Evolutionary conservation across 2,329 filamentous ascomycete species (phyloP).

Genomic region (Talaromyces sp.): DNA sequence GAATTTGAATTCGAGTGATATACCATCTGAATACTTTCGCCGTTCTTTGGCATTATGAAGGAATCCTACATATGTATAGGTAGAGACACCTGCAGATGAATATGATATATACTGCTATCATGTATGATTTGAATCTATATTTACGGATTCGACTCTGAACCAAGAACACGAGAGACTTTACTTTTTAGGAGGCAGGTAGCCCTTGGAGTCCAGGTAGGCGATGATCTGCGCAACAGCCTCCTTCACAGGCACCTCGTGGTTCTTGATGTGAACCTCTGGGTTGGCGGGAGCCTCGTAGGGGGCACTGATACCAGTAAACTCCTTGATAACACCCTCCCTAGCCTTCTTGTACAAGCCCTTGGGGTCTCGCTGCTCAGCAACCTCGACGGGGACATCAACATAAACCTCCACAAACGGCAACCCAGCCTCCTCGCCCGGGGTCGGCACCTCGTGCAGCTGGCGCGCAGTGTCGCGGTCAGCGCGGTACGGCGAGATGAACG

Average conservation of each 20-base stretch:
- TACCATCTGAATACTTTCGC: neutral
- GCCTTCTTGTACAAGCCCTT: conserved; percentile 99
- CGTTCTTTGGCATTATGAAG: too few species aligned
- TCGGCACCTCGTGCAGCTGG: conserved; percentile 64
- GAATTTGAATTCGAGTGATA: conserved; percentile 70
- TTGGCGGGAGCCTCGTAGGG: conserved; percentile 87
- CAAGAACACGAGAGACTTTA: neutral
- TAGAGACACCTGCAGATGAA: neutral
- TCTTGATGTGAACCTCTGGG: conserved; percentile 83
- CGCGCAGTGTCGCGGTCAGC: conserved; percentile 80
- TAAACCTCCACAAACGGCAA: conserved; percentile 92
- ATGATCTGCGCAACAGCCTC: conserved; percentile 84
- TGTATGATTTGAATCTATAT: neutral
- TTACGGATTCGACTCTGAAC: neutral
- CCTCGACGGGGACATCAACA: conserved; percentile 84
- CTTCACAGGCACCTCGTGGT: conserved; percentile 75
- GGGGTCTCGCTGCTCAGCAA: conserved; percentile 90
- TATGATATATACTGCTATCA: neutral
- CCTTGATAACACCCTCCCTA: conserved; percentile 85
- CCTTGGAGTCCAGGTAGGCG: conserved; percentile 67
- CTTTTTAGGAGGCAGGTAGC: conserved; percentile 47
- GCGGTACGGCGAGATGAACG: conserved; percentile 93
- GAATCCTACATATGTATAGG: neutral
- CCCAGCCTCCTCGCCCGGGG: conserved; percentile 53
- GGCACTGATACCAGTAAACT: conserved; percentile 92